Conservation (phyloP, 148 eudicot species). For the Dysphania ambrosioides region DNA sequence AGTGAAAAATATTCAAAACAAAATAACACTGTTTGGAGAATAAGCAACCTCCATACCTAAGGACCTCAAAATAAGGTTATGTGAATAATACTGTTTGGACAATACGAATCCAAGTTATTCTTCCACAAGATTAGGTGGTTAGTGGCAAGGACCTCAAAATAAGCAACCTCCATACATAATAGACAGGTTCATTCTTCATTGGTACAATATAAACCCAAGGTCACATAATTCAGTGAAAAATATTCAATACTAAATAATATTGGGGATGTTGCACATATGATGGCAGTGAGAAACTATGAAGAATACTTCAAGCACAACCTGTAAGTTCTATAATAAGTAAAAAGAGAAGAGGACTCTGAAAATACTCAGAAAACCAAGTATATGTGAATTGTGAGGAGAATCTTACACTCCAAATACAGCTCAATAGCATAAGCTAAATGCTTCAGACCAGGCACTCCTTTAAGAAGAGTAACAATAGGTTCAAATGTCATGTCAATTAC, state of each 20-base stretch:
- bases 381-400: conserved; percentile 22
- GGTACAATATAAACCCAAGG: not conserved
- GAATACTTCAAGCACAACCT: not conserved
- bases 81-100: too few relatives aligned
- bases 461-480: conserved; percentile 82
- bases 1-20: not conserved
- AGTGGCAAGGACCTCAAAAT: not conserved
- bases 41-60: not conserved
- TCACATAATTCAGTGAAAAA: not conserved
- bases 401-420: conserved; percentile 93
- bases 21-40: not conserved
- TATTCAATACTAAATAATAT: too few relatives aligned
- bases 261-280: not conserved
- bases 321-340: not conserved
- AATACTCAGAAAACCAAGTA: conserved; percentile 21
- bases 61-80: not conserved
- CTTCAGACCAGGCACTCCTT: conserved; percentile 76
- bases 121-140: not conserved
- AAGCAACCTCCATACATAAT: not conserved
- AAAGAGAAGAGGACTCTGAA: not conserved
- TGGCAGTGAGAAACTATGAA: not conserved
- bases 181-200: not conserved
- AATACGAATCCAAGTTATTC: not conserved
- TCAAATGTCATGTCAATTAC: conserved; percentile 90
- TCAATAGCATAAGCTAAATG: conserved; percentile 87